Evolutionary conservation across 192 early-diverging fungal genomes (phyloP).

Genomic region (Coemansia sp.): DNA sequence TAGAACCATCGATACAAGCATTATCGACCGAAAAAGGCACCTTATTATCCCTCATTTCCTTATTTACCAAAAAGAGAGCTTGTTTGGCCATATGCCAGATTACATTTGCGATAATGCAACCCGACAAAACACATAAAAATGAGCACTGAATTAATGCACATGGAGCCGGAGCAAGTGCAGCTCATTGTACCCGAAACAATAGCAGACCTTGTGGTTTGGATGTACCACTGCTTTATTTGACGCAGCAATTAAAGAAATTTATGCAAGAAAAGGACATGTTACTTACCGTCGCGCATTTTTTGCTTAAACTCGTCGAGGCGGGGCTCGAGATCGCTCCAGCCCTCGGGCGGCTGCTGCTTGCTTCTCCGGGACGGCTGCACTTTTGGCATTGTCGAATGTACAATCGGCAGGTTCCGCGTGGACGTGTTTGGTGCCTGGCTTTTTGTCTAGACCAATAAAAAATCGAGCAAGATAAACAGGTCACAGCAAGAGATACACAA

Average conservation of each 20-base stretch:
- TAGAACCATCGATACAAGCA: too few species aligned
- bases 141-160: not conserved
- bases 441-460: not conserved
- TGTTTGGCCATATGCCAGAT: slow-evolving; percentile 5
- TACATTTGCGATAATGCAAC: not conserved
- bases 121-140: too few species aligned
- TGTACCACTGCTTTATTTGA: not conserved
- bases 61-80: not conserved
- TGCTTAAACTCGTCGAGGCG: slow-evolving; percentile 83
- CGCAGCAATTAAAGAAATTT: not conserved
- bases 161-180: slow-evolving; percentile 7
- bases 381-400: slow-evolving; percentile 62
- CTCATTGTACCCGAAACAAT: not conserved
- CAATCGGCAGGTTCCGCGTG: not conserved
- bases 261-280: not conserved
- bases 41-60: not conserved
- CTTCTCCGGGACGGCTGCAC: slow-evolving; percentile 62
- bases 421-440: not conserved
- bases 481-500: not conserved
- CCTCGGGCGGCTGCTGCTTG: slow-evolving; percentile 86
- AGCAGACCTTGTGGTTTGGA: not conserved
- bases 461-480: not conserved
- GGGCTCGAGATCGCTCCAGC: slow-evolving; percentile 94
- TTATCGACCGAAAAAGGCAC: too few species aligned
- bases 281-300: slow-evolving; percentile 86